phyloP scores from a whole-genome alignment of 768 basidiomycete genomes.

The Suillus cothurnatus region DNA sequence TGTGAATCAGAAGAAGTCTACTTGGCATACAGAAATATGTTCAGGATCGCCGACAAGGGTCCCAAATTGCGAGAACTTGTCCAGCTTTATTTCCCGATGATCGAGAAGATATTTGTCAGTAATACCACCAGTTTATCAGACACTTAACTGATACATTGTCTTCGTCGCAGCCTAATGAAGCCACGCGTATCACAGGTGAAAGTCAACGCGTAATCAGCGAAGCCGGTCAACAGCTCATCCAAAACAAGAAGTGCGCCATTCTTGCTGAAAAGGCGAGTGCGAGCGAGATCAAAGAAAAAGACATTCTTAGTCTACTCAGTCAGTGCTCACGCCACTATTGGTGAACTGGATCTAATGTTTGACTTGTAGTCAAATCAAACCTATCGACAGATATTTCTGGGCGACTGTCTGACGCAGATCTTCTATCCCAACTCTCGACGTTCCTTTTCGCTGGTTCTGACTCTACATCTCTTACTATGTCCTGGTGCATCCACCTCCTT shows the following conservation, averaged over 20 bases:
- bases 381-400: constrained; percentile 45
- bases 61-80: constrained; percentile 41
- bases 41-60: constrained; percentile 49
- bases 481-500: constrained; percentile 62
- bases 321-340: constrained; percentile 20
- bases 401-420: constrained; percentile 58
- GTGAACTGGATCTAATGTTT: constrained; percentile 4
- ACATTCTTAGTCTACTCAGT: constrained; percentile 54
- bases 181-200: constrained; percentile 39
- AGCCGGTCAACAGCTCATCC: constrained; percentile 45
- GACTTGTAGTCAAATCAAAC: constrained; percentile 58
- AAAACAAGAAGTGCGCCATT: constrained; percentile 42
- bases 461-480: constrained; percentile 54
- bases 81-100: constrained; percentile 48
- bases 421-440: constrained; percentile 66
- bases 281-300: constrained; percentile 39
- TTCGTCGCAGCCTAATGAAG: constrained; percentile 43
- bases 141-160: not conserved
- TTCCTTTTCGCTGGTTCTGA: constrained; percentile 69
- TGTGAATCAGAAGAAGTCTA: constrained; percentile 53
- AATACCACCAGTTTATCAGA: not conserved
- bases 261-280: constrained; percentile 37
- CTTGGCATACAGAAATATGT: constrained; percentile 51
- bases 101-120: constrained; percentile 49
- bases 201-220: constrained; percentile 42